Conservation (phyloP, 768 basidiomycete species). For the Asterophora lycoperdoides region DNA sequence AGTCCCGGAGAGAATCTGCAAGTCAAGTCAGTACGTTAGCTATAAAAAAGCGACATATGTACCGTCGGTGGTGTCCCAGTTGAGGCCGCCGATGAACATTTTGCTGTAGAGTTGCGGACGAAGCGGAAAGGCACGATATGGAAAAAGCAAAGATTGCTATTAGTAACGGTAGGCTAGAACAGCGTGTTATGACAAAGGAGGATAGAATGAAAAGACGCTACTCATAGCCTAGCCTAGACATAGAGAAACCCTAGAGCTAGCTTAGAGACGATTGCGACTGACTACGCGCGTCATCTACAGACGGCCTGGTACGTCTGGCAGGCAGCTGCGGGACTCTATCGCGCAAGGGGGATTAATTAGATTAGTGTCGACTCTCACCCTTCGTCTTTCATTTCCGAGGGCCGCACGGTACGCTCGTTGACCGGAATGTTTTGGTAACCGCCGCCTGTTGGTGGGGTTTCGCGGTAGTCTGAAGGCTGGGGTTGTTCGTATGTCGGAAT, state of each 20-base stretch:
- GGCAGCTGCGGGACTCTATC: constrained; percentile 2
- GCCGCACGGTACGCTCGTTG: constrained; percentile 66
- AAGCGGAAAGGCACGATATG: constrained; percentile 24
- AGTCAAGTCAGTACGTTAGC: constrained; percentile 32
- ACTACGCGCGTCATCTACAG: constrained; percentile 55
- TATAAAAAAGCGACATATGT: constrained; percentile 38
- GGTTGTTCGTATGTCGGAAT: constrained; percentile 79
- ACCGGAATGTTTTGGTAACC: constrained; percentile 41
- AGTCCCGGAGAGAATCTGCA: constrained; percentile 71
- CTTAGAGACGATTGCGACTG: constrained; percentile 53
- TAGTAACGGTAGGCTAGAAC: constrained; percentile 79
- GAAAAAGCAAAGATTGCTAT: constrained; percentile 62
- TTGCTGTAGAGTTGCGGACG: constrained; percentile 57
- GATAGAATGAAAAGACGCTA: constrained; percentile 63
- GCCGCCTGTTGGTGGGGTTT: constrained; percentile 31
- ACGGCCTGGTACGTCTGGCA: constrained; percentile 12
- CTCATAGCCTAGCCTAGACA: constrained; percentile 80
- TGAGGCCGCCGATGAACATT: constrained; percentile 99
- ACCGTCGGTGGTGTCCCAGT: constrained; percentile 99
- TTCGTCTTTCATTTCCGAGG: constrained; percentile 96
- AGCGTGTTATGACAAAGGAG: constrained; percentile 56
- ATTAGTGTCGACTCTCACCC: constrained; percentile 68
- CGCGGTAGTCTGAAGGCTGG: constrained; percentile 47
- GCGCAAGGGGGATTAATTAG: constrained; percentile 19
- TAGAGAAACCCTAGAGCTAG: constrained; percentile 75